Conservation (phyloP, 2,329 filamentous ascomycete genomes). For the Aureobasidium subglaciale region DNA sequence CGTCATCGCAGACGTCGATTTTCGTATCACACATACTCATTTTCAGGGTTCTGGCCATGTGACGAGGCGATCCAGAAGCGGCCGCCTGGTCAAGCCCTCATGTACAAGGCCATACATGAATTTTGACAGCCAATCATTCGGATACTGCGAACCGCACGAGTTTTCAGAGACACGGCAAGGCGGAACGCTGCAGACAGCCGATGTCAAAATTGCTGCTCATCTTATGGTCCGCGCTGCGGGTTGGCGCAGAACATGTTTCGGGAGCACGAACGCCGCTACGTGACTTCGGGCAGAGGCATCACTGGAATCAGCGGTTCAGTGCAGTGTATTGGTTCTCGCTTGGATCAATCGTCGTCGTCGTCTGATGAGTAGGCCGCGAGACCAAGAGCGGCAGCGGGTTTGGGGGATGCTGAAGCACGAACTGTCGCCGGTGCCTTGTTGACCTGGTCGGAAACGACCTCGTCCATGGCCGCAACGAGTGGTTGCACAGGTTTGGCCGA, state of each 20-base stretch:
- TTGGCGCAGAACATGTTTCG: slow-evolving; percentile 10
- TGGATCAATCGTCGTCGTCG: slow-evolving; percentile 12
- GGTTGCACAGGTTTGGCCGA: slow-evolving; percentile 2
- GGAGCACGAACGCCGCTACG: not conserved
- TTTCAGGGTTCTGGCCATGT: slow-evolving; percentile 4
- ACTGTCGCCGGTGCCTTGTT: slow-evolving; percentile 1
- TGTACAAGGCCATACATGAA: not conserved
- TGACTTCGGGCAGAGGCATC: not conserved
- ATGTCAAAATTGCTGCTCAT: not conserved
- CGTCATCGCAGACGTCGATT: not conserved
- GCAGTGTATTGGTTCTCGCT: not conserved
- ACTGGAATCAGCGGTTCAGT: not conserved
- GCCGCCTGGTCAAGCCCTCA: not conserved
- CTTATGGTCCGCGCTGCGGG: not conserved
- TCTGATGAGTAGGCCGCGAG: slow-evolving; percentile 14
- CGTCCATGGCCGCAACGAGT: not conserved
- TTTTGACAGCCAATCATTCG: slow-evolving; percentile 12
- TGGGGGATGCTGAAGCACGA: not conserved
- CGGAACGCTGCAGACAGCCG: slow-evolving; percentile 5
- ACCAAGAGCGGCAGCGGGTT: slow-evolving; percentile 9
- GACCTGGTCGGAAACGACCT: not conserved
- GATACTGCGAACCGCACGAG: slow-evolving; percentile 7
- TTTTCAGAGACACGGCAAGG: not conserved
- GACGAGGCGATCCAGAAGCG: not conserved
- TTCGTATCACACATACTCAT: slow-evolving; percentile 9